Evolutionary conservation across 352 stramenopile species (phyloP), one percentile per base, ranked within the genome.

Genomic region (Phytopythium delawarense): DNA sequence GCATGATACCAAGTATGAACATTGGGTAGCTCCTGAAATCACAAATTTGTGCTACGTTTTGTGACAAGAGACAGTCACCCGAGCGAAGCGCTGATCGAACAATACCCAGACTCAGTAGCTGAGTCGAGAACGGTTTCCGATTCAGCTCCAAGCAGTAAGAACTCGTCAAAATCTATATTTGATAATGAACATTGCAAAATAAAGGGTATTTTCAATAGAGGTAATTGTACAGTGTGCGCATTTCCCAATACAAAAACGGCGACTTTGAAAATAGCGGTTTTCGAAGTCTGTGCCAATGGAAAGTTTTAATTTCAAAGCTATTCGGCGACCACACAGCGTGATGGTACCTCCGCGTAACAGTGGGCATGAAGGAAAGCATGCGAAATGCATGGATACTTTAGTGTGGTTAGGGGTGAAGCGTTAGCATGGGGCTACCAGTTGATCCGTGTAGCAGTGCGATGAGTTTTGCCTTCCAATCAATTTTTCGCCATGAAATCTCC

Each of bases 381-480:
- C 45, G 45, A 51, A 51, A 51, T 51, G 45, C 18, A 32, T 18
- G n/a, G 45, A 21, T n/a, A 32, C n/a, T 51, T 30, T 21, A 51
- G 45, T 51, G 45, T 51, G 21, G 8, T 51, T 51, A 51, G 45
- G 45, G 45, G 11, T 51, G 45, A 51, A 51, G 45, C 45, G 18
- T 32, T n/a, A n/a, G n/a, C n/a, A n/a, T n/a, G n/a, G n/a, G n/a
- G n/a, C n/a, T n/a, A n/a, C n/a, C n/a, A n/a, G n/a, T n/a, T n/a
- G n/a, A n/a, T n/a, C n/a, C n/a, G n/a, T n/a, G n/a, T n/a, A n/a
- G n/a, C n/a, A n/a, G n/a, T n/a, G n/a, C n/a, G n/a, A n/a, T n/a
- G n/a, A n/a, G n/a, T n/a, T n/a, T n/a, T n/a, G n/a, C n/a, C n/a
- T n/a, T n/a, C n/a, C n/a, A n/a, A n/a, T n/a, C n/a, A n/a, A n/a